Evolutionary conservation across 805 yeast genomes (phyloP), one percentile per base, ranked within the genome.

Genomic region (Lachancea nothofagi): DNA sequence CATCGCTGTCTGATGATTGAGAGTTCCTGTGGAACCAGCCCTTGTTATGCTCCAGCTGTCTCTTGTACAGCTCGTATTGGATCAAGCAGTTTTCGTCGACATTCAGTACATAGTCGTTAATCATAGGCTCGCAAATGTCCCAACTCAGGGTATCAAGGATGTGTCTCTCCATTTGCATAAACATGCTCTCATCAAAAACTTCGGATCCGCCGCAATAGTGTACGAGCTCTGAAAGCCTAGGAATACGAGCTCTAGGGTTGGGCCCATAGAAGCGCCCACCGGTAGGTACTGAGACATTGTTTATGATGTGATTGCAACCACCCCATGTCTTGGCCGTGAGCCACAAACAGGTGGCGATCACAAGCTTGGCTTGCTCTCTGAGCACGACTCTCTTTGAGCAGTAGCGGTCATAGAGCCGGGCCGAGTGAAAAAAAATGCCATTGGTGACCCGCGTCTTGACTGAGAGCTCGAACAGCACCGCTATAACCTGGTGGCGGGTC

Each of bases 271-370:
- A 77, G 49, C 81, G 67, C 7, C 83, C 83, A 29, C 84, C 84
- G 12, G 71, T 61, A 38, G 75, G 74, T 19, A 70, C 60, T 6
- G 64, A 61, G 2, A 67, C 57, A 42, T 70, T 66, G 55, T 76
- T 76, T 39, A 76, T 72, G 49, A 78, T 75, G 60, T 79, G 86
- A 49, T 77, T 77, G 59, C 81, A 79, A 27, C 86, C 86, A 35
- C 86, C 86, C 53, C 75, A 75, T n/a, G 80, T 71, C 60, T 90
- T 90, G 19, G 96, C 80, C 2, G 96, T 86, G 23, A 90, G 74
- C 97, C 97, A 90, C 25, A 90, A 66, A 45, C 96, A 86, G 4
- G 96, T 86, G 45, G 95, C 83, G 23, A 94, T 87, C 8, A 90
- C 90, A 39, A 90, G 71, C 62, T 89, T 96, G 45, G 86, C 80